Evolutionary conservation across 805 yeast genomes (phyloP).

Genomic region (Saccharomycopsis schoenii): DNA sequence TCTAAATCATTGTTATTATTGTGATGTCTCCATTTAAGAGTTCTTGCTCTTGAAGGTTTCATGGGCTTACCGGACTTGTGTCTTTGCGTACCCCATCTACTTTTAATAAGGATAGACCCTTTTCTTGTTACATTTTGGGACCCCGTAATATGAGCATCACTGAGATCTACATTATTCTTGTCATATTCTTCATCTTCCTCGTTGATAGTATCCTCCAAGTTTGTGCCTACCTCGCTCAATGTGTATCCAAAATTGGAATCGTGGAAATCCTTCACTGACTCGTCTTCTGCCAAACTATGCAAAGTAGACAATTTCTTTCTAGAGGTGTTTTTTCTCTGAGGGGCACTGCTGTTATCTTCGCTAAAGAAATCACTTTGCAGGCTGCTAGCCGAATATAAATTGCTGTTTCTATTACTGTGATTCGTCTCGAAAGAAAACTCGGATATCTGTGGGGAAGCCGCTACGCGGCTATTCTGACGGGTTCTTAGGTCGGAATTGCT

Average conservation of each 20-base stretch:
- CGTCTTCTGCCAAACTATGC: slow-evolving; percentile 8
- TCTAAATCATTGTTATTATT: slow-evolving; percentile 6
- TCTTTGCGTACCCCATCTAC: slow-evolving; percentile 89
- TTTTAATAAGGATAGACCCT: slow-evolving; percentile 54
- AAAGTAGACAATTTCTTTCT: neutral
- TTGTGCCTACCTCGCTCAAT: slow-evolving; percentile 14
- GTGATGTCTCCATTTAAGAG: slow-evolving; percentile 38
- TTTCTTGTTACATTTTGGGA: slow-evolving; percentile 23
- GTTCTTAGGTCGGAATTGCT: neutral
- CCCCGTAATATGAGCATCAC: slow-evolving; percentile 3
- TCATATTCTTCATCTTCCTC: slow-evolving; percentile 21
- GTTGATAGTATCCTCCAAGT: slow-evolving; percentile 3
- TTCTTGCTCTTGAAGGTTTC: slow-evolving; percentile 43
- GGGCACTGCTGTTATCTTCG: neutral
- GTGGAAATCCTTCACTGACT: slow-evolving; percentile 4
- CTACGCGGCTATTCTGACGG: neutral
- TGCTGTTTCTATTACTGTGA: neutral
- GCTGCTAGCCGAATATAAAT: neutral
- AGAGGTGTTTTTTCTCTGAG: slow-evolving; percentile 1
- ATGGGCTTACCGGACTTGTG: slow-evolving; percentile 60
- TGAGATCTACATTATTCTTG: slow-evolving; percentile 20
- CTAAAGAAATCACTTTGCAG: neutral
- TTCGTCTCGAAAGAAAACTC: neutral
- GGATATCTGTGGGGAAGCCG: neutral
- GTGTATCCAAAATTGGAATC: slow-evolving; percentile 2